A percentile compares a stretch with the other conserved stretches of the same genome.
Evolutionary conservation across 2,329 filamentous ascomycete species (phyloP).

Genomic region (Bipolaris victoriae): DNA sequence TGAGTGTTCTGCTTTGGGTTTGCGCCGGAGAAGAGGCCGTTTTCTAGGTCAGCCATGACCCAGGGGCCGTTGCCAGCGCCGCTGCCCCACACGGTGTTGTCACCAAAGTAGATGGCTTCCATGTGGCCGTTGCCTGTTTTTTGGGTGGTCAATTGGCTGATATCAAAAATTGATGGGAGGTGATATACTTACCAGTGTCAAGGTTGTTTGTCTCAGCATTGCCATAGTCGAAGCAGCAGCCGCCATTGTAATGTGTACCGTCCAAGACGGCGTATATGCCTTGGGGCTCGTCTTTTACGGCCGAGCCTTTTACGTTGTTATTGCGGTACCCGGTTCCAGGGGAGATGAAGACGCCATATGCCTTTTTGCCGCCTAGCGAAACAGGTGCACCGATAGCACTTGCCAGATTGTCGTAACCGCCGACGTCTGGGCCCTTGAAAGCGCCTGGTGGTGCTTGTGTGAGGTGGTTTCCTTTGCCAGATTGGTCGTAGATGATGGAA

Average conservation of each 20-base stretch:
- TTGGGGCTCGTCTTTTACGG: slow-evolving; percentile 62
- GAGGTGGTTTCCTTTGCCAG: slow-evolving; percentile 66
- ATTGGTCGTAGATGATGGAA: slow-evolving; percentile 70
- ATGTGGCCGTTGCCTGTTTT: slow-evolving; percentile 64
- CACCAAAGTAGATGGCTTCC: slow-evolving; percentile 71
- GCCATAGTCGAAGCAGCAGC: slow-evolving; percentile 59
- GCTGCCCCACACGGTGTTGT: slow-evolving; percentile 60
- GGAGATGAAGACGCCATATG: slow-evolving; percentile 67
- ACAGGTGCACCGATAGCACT: slow-evolving; percentile 66
- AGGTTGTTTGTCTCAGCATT: slow-evolving; percentile 51
- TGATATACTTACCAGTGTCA: slow-evolving; percentile 49
- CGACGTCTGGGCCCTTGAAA: slow-evolving; percentile 61
- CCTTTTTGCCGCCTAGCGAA: slow-evolving; percentile 65
- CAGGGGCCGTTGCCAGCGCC: slow-evolving; percentile 67
- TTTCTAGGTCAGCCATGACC: slow-evolving; percentile 74
- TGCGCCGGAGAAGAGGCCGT: slow-evolving; percentile 66
- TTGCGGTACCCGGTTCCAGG: slow-evolving; percentile 70
- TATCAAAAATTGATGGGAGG: background rate
- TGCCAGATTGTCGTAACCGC: slow-evolving; percentile 66
- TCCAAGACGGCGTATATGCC: slow-evolving; percentile 68
- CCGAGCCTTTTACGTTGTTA: slow-evolving; percentile 59
- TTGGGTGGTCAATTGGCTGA: background rate
- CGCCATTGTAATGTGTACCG: slow-evolving; percentile 64
- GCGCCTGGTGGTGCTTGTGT: slow-evolving; percentile 66
- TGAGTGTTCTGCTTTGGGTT: slow-evolving; percentile 56